A percentile compares a stretch with the other conserved stretches of the same genome.
These are phyloP conservation scores for Boletus tylopilopsis DNA, from an alignment of 768 basidiomycete species.

Conservation along the genomic window DNA sequence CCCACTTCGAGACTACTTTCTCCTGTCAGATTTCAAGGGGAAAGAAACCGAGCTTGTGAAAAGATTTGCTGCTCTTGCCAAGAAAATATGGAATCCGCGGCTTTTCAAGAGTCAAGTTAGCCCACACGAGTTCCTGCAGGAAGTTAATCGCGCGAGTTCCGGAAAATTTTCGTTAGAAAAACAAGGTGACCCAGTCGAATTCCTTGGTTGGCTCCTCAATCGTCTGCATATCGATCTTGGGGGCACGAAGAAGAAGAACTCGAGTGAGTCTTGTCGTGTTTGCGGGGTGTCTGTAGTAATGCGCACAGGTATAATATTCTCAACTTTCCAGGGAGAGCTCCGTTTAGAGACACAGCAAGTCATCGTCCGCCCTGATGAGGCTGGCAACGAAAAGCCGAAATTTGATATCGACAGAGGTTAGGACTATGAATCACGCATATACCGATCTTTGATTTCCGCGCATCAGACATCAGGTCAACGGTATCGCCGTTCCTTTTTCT, in stretches of 20 bases:
- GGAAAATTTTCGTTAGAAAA: slow-evolving; percentile 92
- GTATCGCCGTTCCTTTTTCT: slow-evolving; percentile 94
- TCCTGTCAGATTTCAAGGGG: slow-evolving; percentile 68
- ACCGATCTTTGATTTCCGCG: slow-evolving; percentile 21
- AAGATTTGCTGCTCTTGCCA: slow-evolving; percentile 82
- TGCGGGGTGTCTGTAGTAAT: slow-evolving; percentile 18
- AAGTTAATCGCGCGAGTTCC: slow-evolving; percentile 83
- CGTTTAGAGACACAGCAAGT: slow-evolving; percentile 93
- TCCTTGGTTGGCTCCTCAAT: slow-evolving; percentile 93
- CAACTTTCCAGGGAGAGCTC: slow-evolving; percentile 91
- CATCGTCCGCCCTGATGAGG: slow-evolving; percentile 73
- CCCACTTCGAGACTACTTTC: slow-evolving; percentile 82
- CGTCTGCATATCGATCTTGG: slow-evolving; percentile 89
- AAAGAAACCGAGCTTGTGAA: slow-evolving; percentile 85
- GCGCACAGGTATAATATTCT: slow-evolving; percentile 78
- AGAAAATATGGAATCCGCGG: slow-evolving; percentile 94
- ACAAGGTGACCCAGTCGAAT: slow-evolving; percentile 96
- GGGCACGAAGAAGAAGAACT: slow-evolving; percentile 88
- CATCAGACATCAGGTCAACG: slow-evolving; percentile 76
- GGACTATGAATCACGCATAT: slow-evolving; percentile 18
- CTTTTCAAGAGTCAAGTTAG: slow-evolving; percentile 98
- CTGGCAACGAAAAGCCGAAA: slow-evolving; percentile 74
- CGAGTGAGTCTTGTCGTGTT: slow-evolving; percentile 55
- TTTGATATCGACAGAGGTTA: slow-evolving; percentile 95
- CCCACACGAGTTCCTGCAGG: slow-evolving; percentile 98